A percentile compares a stretch with the other conserved stretches of the same genome.
These are phyloP conservation scores for Camelina sativa DNA, from an alignment of 345 rosid species.

Conservation along the genomic window DNA sequence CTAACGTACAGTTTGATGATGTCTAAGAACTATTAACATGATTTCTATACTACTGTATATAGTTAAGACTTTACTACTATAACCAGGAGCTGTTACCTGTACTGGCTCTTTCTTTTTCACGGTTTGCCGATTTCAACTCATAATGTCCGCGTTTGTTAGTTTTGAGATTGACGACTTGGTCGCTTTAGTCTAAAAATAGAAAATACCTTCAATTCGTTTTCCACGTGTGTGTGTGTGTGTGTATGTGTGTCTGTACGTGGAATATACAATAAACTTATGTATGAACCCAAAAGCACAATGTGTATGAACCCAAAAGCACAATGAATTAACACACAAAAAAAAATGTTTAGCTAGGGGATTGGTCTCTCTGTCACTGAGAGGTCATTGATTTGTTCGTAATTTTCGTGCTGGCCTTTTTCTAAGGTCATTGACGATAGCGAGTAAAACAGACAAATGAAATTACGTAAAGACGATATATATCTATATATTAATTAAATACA, in stretches of 20 bases:
- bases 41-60: not conserved
- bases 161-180: not conserved
- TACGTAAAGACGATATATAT: not conserved
- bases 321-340: not conserved
- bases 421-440: constrained; percentile 15
- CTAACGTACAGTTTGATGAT: not conserved
- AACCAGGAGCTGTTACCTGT: not conserved
- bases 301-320: not conserved
- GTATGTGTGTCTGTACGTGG: not conserved
- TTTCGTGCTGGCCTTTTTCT: constrained; percentile 34
- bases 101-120: not conserved
- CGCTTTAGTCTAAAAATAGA: not conserved
- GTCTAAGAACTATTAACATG: not conserved
- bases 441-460: not conserved
- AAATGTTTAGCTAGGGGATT: not conserved
- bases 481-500: not conserved
- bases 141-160: not conserved
- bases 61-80: too few relatives aligned
- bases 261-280: not conserved
- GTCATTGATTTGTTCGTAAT: constrained; percentile 32
- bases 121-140: not conserved
- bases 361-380: constrained; percentile 38
- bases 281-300: too few relatives aligned
- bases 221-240: constrained; percentile 23
- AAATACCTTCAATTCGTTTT: constrained; percentile 14